These are phyloP conservation scores for Cladosporium oxysporum DNA, from an alignment of 2,329 filamentous ascomycete species.

Conservation along the genomic window DNA sequence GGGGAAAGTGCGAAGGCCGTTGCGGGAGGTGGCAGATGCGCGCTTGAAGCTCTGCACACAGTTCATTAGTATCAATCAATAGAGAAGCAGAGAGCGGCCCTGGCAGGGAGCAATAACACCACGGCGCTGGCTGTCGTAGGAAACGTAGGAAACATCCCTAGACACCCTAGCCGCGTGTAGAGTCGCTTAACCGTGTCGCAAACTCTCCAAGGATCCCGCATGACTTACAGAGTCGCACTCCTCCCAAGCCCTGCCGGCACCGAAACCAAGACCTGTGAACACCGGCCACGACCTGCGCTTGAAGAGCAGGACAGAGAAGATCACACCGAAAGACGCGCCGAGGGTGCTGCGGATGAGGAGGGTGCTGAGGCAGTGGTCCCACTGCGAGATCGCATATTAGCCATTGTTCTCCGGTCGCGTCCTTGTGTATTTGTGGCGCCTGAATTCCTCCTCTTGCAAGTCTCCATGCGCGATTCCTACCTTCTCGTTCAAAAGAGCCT, in stretches of 20 bases:
- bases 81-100: neutral
- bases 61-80: neutral
- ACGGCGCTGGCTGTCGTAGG: neutral
- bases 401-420: neutral
- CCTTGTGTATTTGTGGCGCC: neutral
- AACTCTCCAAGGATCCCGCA: conserved; percentile 4
- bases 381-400: conserved; percentile 57
- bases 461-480: conserved; percentile 52
- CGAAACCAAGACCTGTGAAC: conserved; percentile 92
- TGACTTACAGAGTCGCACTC: conserved; percentile 78
- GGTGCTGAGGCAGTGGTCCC: conserved; percentile 98
- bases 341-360: conserved; percentile 95
- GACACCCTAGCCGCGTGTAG: neutral
- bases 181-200: neutral
- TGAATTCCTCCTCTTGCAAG: neutral
- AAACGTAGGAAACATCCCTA: neutral
- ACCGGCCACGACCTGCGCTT: conserved; percentile 97
- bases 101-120: neutral
- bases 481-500: conserved; percentile 98
- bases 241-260: conserved; percentile 94
- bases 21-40: conserved; percentile 49
- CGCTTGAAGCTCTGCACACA: conserved; percentile 53
- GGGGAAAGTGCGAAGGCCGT: conserved; percentile 53
- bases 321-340: conserved; percentile 93
- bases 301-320: conserved; percentile 98